Percentiles rank a stretch among this genome's conserved stretches.
Evolutionary conservation across 2,329 filamentous ascomycete species (phyloP).

Genomic region (Penicillium sp.): DNA sequence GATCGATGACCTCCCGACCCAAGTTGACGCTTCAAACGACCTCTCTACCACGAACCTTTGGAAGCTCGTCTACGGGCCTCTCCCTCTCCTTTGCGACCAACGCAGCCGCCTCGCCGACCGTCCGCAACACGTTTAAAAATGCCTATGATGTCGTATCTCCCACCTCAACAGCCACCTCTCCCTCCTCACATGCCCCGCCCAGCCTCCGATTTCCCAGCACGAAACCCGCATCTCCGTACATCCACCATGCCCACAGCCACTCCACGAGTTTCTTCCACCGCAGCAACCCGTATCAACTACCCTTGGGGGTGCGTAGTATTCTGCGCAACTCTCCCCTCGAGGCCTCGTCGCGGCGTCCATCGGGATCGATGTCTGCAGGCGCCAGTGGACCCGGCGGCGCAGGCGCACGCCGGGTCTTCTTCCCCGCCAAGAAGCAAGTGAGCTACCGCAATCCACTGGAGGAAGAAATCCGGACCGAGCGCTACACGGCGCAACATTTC

Average conservation of each 20-base stretch:
- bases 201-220: constrained; percentile 19
- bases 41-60: constrained; percentile 46
- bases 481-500: constrained; percentile 51
- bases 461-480: constrained; percentile 53
- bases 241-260: constrained; percentile 13
- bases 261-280: constrained; percentile 10
- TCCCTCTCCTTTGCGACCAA: constrained; percentile 48
- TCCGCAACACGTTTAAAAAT: constrained; percentile 58
- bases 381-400: constrained; percentile 29
- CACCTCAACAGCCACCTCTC: constrained; percentile 34
- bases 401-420: constrained; percentile 36
- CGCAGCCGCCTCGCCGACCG: constrained; percentile 50
- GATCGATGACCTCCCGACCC: constrained; percentile 39
- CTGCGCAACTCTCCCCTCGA: constrained; percentile 44
- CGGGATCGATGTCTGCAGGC: constrained; percentile 33
- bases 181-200: constrained; percentile 23
- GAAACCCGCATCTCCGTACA: constrained; percentile 29
- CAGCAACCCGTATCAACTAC: constrained; percentile 35
- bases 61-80: constrained; percentile 48
- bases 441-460: constrained; percentile 51
- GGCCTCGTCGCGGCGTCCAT: constrained; percentile 32
- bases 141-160: constrained; percentile 46
- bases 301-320: constrained; percentile 42
- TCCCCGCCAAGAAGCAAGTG: constrained; percentile 54
- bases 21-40: constrained; percentile 58